These are phyloP conservation scores for Ricinus communis DNA, from an alignment of 345 rosid species.

Conservation along the genomic window DNA sequence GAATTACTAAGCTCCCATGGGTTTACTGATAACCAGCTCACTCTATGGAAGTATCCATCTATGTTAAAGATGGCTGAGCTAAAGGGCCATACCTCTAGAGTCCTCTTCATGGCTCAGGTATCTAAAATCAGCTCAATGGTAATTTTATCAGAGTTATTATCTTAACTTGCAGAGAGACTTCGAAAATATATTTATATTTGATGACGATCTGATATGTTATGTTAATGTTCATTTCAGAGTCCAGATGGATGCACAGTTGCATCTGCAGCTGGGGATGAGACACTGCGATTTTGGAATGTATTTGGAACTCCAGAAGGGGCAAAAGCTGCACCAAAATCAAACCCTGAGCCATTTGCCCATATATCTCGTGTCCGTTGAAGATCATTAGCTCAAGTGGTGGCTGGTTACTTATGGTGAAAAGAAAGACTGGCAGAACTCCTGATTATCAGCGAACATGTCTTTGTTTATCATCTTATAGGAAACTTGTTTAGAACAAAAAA, in stretches of 20 bases:
- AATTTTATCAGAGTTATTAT: not conserved
- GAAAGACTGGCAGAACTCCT: not conserved
- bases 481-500: not conserved
- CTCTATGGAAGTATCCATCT: conserved; percentile 51
- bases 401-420: not conserved
- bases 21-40: conserved; percentile 44
- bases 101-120: conserved; percentile 43
- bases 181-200: not conserved
- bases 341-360: conserved; percentile 3
- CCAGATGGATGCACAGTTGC: conserved; percentile 71
- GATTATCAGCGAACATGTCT: too few relatives aligned
- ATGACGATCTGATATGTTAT: not conserved
- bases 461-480: not conserved
- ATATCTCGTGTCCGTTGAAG: conserved; percentile 11
- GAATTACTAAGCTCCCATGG: conserved; percentile 54
- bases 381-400: not conserved
- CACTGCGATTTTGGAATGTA: conserved; percentile 60
- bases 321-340: conserved; percentile 38
- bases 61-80: conserved; percentile 52
- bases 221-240: conserved; percentile 30
- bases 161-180: not conserved
- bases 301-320: conserved; percentile 57
- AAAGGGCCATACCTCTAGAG: conserved; percentile 44
- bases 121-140: not conserved
- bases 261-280: conserved; percentile 67